Base-by-base conservation (phyloP, 1,284 basidiomycete genomes). In the Fomitiporia mediterranea region DNA sequence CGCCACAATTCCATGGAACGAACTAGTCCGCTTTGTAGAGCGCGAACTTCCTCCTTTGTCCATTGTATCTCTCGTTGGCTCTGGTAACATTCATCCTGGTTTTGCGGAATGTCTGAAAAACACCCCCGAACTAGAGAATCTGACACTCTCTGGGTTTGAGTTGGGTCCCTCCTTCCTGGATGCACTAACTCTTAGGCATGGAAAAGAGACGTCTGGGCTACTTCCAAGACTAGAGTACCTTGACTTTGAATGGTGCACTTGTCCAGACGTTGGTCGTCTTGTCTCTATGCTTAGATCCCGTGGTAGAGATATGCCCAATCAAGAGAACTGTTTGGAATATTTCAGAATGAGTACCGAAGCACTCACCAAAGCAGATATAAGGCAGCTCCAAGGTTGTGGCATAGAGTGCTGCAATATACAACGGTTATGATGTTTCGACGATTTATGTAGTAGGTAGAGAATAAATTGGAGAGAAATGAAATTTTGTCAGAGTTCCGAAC, bases 211-310 rank as follows among this genome's bases (percentile, higher is more conserved):
- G n/a, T 7, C 21, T 7, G 13, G 23, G 25, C 27, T 47, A 11
- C 9, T 47, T 7, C 44, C 44, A 7, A 21, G 8, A 5, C 27
- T 47, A 25, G 25, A 47, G 6, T 47, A 47, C 17, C 44, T 47
- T 27, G 44, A 47, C 44, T 47, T 47, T 15, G 44, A 47, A 23
- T 47, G 44, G 44, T 47, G 44, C 17, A 11, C 19, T 5, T 47
- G 21, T n/a, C 44, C 44, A 6, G 44, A 30, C 8, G 21, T 30
- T 15, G 5, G 19, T 27, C 21, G 13, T 23, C 17, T 47, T 15
- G 19, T 47, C 8, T 4, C n/a, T 15, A 47, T 47, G 44, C 44
- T 47, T 23, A 25, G 28, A 9, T 27, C 44, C 17, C 44, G 44
- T 5, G 27, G 44, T 5, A n/a, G 39, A 8, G 39, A 40, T 6